Percentiles rank a stretch among this genome's conserved stretches.
phyloP scores from a whole-genome alignment of 192 early-diverging fungal genomes.

The Coemansia sp. region DNA sequence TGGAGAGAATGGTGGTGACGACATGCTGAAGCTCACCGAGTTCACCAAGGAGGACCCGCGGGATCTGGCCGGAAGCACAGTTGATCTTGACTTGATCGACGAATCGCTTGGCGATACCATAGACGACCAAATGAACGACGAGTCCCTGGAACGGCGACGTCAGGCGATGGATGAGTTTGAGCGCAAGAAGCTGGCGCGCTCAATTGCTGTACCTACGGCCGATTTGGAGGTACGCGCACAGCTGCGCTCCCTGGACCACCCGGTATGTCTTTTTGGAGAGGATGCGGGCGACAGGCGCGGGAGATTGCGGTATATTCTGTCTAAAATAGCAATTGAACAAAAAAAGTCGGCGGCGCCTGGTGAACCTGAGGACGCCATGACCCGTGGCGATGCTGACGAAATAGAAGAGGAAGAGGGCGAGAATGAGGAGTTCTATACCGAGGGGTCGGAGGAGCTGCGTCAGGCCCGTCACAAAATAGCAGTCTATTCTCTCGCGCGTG shows the following conservation, averaged over 20 bases:
- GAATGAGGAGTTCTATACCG: conserved; percentile 81
- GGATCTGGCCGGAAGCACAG: background rate
- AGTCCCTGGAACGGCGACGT: conserved; percentile 34
- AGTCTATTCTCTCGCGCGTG: conserved; percentile 68
- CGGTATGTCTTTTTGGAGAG: conserved; percentile 93
- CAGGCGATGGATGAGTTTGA: conserved; percentile 68
- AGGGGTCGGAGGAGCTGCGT: conserved; percentile 70
- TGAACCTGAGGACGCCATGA: background rate
- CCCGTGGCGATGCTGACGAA: conserved; percentile 33
- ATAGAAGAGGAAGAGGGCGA: conserved; percentile 59
- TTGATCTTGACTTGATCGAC: conserved; percentile 38
- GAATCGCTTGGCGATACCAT: conserved; percentile 16
- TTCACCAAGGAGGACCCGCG: background rate
- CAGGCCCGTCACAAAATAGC: conserved; percentile 72
- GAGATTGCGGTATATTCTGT: conserved; percentile 75
- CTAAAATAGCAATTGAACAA: conserved; percentile 51
- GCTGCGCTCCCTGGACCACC: conserved; percentile 78
- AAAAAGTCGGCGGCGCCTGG: background rate
- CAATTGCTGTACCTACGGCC: conserved; percentile 89
- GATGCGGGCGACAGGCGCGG: conserved; percentile 85
- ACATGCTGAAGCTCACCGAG: background rate
- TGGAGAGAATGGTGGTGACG: background rate
- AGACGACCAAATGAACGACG: conserved; percentile 20
- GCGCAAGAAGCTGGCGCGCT: conserved; percentile 71
- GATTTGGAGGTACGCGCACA: conserved; percentile 74